Base-by-base conservation (phyloP, 345 rosid genomes). In the Hibiscus tridactylites region DNA sequence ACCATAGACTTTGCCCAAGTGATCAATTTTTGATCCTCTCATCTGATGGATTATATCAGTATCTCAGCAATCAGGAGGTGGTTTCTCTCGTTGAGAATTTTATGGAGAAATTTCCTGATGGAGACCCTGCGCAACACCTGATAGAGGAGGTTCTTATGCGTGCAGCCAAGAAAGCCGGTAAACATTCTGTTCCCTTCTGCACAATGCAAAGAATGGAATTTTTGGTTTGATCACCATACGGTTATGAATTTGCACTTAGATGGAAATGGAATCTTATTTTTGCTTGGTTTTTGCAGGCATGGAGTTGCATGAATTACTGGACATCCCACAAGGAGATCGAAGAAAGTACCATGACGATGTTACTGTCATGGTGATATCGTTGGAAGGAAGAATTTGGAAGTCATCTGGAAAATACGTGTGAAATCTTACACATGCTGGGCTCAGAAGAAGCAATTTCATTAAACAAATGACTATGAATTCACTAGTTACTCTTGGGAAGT, bases 161-260 rank as follows among this genome's bases (percentile, higher is more conserved):
- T 59, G 98, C 97, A 62, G 98, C 98, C 78, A 88, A 90, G 87
- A 94, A 91, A 85, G 98, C 98, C 39, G 98, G 98, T 94, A 91
- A 73, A 66, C 26, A 37, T 73, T 37, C 56, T 39, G 44, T 39
- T 39, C 44, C 44, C 33, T 52, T 53, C 29, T 24, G 5, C 56
- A 31, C 59, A 61, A 39, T 39, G 44, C 44, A 7, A 39, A 39
- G 44, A 39, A 39, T 7, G 9, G 9, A 39, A 39, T 9, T 2
- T 39, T 39, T 39, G 44, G 9, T 39, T 39, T 39, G 44, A 39
- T 39, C 44, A 39, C 44, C 9, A 39, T 39, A 39, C 9, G n/a
- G 39, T 37, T 12, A 59, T 71, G 42, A 12, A 58, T 44, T 71
- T 60, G 9, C 58, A 71, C 24, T 35, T 54, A 17, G 44, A n/a